Evolutionary conservation across 352 stramenopile genomes (phyloP), one percentile per base, ranked within the genome.

Genomic region (Phytophthora nicotianae): DNA sequence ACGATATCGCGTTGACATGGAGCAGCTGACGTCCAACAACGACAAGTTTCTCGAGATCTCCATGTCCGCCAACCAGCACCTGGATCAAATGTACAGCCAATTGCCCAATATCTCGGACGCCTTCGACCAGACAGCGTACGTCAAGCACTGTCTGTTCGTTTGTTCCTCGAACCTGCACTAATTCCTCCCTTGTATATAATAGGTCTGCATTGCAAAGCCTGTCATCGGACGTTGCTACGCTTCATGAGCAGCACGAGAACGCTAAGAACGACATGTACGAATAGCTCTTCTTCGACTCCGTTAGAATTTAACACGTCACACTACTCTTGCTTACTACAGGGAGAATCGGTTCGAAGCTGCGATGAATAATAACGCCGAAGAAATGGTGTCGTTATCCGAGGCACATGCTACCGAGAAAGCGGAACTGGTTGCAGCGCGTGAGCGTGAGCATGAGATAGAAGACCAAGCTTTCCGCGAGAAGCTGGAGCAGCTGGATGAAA

Each of bases 1-100:
- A 51, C 67, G 74, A 17, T 90, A 88, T 61, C 57, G 49, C 17
- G 50, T 92, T 19, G 75, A 92, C 32, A 61, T 89, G 42, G 59
- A 82, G 14, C 50, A 62, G 11, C 67, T 91, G 4, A 40, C 55
- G 14, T 51, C 72, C 1, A 73, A 75, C 24, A 81, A 79, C 29
- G 64, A 76, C 48, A 89, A 86, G 50, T 89, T 90, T 45, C 46
- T 91, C 5, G 81, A 90, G 53, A 86, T 91, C 47, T 63, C 79
- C 1, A 53, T 37, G 4, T 80, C 79, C 3, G 80, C 83, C 21
- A 65, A 43, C 14, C 74, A 87, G 40, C 80, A 91, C 45, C 16
- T 89, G 16, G 80, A 90, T 0, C 32, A 59, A 14, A 64, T 91
- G 10, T 70, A 87, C n/a, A 65, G 53, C 24, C 76, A 86, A 4